phyloP scores from a whole-genome alignment of 768 basidiomycete genomes.

The Erythrobasidium yunnanense region DNA sequence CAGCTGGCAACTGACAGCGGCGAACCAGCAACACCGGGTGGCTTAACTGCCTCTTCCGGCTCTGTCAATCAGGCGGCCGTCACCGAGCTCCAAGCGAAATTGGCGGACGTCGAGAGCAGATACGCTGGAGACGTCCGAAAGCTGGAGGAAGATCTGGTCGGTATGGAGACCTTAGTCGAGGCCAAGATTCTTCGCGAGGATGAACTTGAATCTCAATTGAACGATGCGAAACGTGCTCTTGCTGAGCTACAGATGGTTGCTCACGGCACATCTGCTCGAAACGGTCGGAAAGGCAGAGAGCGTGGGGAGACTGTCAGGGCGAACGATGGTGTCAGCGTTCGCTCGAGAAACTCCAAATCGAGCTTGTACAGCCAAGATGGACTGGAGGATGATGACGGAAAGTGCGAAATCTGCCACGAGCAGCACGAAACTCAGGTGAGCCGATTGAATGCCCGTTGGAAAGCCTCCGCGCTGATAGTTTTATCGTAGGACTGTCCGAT shows the following conservation, averaged over 20 bases:
- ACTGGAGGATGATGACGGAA: conserved; percentile 25
- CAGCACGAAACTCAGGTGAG: conserved; percentile 82
- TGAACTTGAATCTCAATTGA: conserved; percentile 64
- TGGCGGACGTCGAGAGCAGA: no score
- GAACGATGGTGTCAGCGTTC: no score
- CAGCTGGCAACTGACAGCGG: neutral
- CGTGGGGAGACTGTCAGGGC: neutral
- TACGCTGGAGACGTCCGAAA: conserved; percentile 39
- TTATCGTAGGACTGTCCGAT: conserved; percentile 13
- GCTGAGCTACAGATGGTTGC: neutral
- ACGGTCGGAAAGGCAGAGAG: neutral
- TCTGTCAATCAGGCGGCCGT: no score
- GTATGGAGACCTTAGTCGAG: conserved; percentile 77
- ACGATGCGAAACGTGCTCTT: conserved; percentile 6
- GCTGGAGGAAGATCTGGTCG: conserved; percentile 45
- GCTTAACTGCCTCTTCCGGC: no score
- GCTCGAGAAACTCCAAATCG: neutral
- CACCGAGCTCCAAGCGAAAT: no score
- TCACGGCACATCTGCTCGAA: neutral
- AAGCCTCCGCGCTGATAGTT: neutral
- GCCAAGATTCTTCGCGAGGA: conserved; percentile 91
- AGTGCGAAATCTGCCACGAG: conserved; percentile 78
- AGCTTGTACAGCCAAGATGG: conserved; percentile 13
- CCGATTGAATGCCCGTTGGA: conserved; percentile 38
- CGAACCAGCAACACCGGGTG: neutral